Evolutionary conservation across 2,329 filamentous ascomycete species (phyloP).

Genomic region (Calonectria montana): DNA sequence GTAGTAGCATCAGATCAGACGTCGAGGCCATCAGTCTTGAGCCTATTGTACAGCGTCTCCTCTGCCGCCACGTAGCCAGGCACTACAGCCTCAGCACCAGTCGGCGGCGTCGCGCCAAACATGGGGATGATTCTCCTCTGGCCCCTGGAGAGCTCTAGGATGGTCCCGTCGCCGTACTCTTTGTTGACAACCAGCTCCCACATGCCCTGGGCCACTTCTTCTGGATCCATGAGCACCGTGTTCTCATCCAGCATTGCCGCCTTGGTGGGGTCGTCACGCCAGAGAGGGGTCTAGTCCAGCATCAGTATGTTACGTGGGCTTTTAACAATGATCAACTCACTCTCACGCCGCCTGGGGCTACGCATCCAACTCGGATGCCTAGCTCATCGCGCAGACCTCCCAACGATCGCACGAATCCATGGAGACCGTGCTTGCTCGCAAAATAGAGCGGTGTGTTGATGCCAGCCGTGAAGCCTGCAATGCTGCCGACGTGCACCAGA

Average conservation of each 20-base stretch:
- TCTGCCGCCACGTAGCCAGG: constrained; percentile 40
- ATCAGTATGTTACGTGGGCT: background rate
- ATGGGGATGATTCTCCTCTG: constrained; percentile 43
- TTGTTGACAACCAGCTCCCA: constrained; percentile 40
- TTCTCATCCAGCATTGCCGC: constrained; percentile 38
- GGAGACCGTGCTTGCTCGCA: constrained; percentile 51
- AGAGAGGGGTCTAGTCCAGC: constrained; percentile 45
- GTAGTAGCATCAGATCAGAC: constrained; percentile 28
- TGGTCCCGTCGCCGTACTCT: constrained; percentile 46
- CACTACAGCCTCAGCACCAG: constrained; percentile 34
- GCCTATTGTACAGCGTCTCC: constrained; percentile 32
- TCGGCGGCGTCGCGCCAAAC: constrained; percentile 41
- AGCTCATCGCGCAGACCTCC: constrained; percentile 44
- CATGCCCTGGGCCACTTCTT: constrained; percentile 48
- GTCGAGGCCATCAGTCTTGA: constrained; percentile 37
- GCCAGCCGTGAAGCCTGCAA: constrained; percentile 45
- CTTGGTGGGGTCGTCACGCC: constrained; percentile 47
- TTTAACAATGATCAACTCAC: constrained; percentile 31
- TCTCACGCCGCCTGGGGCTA: constrained; percentile 49
- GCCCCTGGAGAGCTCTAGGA: constrained; percentile 45
- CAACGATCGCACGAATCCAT: constrained; percentile 49
- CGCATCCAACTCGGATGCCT: constrained; percentile 47
- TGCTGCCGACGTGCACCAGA: constrained; percentile 49
- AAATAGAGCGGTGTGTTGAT: constrained; percentile 51
- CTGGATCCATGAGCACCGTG: constrained; percentile 44